Conservation (phyloP, 495 filamentous ascomycete genomes). For the Stereocaulon alpinum region DNA sequence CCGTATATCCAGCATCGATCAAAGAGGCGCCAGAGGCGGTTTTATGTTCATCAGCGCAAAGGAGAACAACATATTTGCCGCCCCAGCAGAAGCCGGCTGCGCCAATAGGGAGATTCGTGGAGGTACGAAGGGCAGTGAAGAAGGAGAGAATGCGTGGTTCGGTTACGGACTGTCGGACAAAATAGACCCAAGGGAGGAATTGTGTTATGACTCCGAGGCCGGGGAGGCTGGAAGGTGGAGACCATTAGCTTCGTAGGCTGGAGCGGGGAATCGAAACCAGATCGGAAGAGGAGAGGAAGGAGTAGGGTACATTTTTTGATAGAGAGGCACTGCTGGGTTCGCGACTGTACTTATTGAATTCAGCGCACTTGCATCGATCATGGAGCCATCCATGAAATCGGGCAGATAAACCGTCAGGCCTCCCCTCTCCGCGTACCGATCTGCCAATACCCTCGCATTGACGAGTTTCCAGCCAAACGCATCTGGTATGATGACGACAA, state of each 20-base stretch:
- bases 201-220: constrained; percentile 13
- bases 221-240: constrained; percentile 17
- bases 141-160: constrained; percentile 39
- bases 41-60: constrained; percentile 29
- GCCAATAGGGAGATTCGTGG: constrained; percentile 29
- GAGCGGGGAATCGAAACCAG: background rate
- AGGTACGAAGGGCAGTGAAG: constrained; percentile 34
- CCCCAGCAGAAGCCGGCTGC: constrained; percentile 54
- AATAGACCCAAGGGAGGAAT: constrained; percentile 30
- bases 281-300: background rate
- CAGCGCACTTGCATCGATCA: background rate
- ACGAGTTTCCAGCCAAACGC: constrained; percentile 48
- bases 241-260: background rate
- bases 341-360: background rate
- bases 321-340: background rate
- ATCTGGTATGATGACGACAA: constrained; percentile 47
- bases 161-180: constrained; percentile 27
- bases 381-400: constrained; percentile 46
- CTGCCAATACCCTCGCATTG: constrained; percentile 44
- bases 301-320: constrained; percentile 2
- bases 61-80: constrained; percentile 35
- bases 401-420: constrained; percentile 44
- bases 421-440: constrained; percentile 40
- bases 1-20: constrained; percentile 44
- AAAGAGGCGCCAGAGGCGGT: constrained; percentile 26